A percentile compares a stretch with the other conserved stretches of the same genome.
phyloP scores from a whole-genome alignment of 2,329 filamentous ascomycete genomes.

The Xylariaceae sp. region DNA sequence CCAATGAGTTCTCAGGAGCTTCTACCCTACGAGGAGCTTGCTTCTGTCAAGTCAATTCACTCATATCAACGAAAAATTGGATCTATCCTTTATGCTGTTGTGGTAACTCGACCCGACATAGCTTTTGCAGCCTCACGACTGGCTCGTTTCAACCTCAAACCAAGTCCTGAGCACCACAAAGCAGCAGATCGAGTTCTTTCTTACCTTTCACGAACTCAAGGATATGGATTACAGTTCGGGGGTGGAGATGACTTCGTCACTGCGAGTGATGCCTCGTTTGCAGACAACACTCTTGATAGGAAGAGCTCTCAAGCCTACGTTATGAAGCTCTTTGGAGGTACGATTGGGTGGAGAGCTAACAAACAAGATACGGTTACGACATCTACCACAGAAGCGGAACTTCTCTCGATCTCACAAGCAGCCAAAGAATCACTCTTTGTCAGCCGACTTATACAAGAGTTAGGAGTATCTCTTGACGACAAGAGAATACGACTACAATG shows the following conservation, averaged over 20 bases:
- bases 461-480: neutral
- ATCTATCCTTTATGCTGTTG: neutral
- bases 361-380: slow-evolving; percentile 5
- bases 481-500: neutral
- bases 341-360: slow-evolving; percentile 4
- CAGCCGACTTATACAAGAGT: neutral
- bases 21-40: neutral
- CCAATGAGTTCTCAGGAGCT: neutral
- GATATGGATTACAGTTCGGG: neutral
- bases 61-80: neutral
- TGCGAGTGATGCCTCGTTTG: slow-evolving; percentile 2
- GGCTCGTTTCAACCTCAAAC: neutral
- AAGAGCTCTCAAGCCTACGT: slow-evolving; percentile 10
- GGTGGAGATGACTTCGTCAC: neutral
- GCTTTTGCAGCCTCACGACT: neutral
- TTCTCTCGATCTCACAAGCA: slow-evolving; percentile 2
- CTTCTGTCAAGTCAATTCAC: neutral
- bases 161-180: neutral
- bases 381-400: slow-evolving; percentile 2
- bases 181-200: neutral
- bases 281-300: neutral
- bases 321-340: neutral
- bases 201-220: neutral
- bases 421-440: slow-evolving; percentile 4
- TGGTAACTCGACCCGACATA: neutral